A percentile compares a stretch with the other conserved stretches of the same genome.
phyloP scores from a whole-genome alignment of 352 stramenopile genomes.

The Globisporangium yorkense region DNA sequence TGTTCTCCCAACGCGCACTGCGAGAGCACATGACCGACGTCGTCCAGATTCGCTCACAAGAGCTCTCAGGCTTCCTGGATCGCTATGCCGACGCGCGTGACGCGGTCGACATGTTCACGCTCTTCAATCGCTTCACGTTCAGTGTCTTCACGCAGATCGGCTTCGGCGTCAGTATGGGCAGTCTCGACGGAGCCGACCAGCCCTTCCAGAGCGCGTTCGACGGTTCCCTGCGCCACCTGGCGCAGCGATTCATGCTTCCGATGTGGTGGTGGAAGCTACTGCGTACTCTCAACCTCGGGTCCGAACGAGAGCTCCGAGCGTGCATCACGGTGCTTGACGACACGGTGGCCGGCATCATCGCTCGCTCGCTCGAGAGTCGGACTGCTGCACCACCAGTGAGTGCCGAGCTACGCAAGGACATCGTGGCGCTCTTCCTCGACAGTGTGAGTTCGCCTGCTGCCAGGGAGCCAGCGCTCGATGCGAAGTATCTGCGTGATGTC shows the following conservation, averaged over 20 bases:
- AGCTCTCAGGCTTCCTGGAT: slow-evolving; percentile 21
- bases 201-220: slow-evolving; percentile 35
- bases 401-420: not conserved
- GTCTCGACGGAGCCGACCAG: slow-evolving; percentile 14
- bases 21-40: slow-evolving; percentile 17
- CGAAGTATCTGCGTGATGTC: slow-evolving; percentile 53
- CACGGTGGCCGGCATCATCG: slow-evolving; percentile 27
- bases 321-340: slow-evolving; percentile 28
- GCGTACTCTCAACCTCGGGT: slow-evolving; percentile 26
- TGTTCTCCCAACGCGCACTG: slow-evolving; percentile 24
- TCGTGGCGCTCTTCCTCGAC: slow-evolving; percentile 26
- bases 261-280: slow-evolving; percentile 35
- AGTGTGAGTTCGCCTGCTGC: not conserved
- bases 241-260: slow-evolving; percentile 29
- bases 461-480: slow-evolving; percentile 13
- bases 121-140: slow-evolving; percentile 46
- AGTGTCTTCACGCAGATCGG: slow-evolving; percentile 42
- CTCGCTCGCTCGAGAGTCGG: slow-evolving; percentile 19
- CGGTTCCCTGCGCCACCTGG: slow-evolving; percentile 19
- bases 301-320: slow-evolving; percentile 24
- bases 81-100: slow-evolving; percentile 1
- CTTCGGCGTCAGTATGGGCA: slow-evolving; percentile 21
- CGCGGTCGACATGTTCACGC: slow-evolving; percentile 24
- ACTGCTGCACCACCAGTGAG: not conserved
- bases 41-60: slow-evolving; percentile 17